Percentiles rank a stretch among this genome's conserved stretches.
phyloP scores from a whole-genome alignment of 1,139 yeast genomes.

The Nakaseomyces glabratus region DNA sequence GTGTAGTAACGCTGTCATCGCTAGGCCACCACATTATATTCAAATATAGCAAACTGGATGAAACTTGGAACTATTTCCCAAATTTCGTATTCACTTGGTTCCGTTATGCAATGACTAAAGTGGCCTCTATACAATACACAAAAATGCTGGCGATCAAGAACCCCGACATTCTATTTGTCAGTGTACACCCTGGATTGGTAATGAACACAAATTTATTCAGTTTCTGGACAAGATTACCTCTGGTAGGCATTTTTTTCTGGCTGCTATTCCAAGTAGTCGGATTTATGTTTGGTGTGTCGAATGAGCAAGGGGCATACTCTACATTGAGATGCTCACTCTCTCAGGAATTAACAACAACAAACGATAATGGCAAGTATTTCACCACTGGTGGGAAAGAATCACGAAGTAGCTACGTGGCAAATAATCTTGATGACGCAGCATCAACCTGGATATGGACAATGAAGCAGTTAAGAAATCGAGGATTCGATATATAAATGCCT shows the following conservation, averaged over 20 bases:
- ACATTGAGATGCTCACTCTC: slow-evolving; percentile 58
- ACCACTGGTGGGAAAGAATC: slow-evolving; percentile 51
- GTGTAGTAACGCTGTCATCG: slow-evolving; percentile 63
- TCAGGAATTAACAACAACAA: slow-evolving; percentile 39
- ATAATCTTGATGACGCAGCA: slow-evolving; percentile 53
- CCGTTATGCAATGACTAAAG: slow-evolving; percentile 71
- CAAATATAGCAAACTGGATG: slow-evolving; percentile 41
- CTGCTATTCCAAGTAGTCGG: slow-evolving; percentile 60
- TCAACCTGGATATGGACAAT: slow-evolving; percentile 83
- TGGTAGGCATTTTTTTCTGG: slow-evolving; percentile 66
- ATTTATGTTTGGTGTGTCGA: slow-evolving; percentile 56
- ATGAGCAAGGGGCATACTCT: slow-evolving; percentile 64
- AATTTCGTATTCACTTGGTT: slow-evolving; percentile 66
- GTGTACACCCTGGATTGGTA: slow-evolving; percentile 82
- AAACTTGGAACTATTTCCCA: slow-evolving; percentile 52
- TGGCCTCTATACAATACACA: slow-evolving; percentile 69
- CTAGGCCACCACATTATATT: slow-evolving; percentile 57
- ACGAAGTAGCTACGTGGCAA: slow-evolving; percentile 50
- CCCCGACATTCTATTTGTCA: slow-evolving; percentile 54
- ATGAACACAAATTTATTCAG: slow-evolving; percentile 68
- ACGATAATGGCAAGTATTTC: slow-evolving; percentile 63
- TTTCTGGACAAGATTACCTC: slow-evolving; percentile 70
- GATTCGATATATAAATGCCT: slow-evolving; percentile 26
- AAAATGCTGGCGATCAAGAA: slow-evolving; percentile 56
- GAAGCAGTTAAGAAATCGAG: slow-evolving; percentile 48